These are phyloP conservation scores for Thelonectria discophora DNA, from an alignment of 2,329 filamentous ascomycete species.

Conservation along the genomic window DNA sequence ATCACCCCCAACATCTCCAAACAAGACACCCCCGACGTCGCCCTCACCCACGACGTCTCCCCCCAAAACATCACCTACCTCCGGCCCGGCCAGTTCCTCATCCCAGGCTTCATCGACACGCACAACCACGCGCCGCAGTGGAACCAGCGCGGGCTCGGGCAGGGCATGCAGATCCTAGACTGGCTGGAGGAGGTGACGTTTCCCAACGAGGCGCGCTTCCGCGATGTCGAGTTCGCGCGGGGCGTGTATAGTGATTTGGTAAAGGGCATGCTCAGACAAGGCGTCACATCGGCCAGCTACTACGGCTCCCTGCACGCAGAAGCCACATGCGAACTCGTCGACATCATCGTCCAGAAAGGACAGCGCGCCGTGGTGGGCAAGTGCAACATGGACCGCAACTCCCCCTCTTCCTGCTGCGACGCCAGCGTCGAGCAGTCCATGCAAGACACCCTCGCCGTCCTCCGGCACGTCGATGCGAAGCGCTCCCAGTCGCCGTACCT, in stretches of 20 bases:
- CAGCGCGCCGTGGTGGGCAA: constrained; percentile 70
- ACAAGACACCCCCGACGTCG: constrained; percentile 23
- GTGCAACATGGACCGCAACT: constrained; percentile 68
- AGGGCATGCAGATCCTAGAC: constrained; percentile 64
- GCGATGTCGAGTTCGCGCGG: constrained; percentile 61
- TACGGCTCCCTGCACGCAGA: constrained; percentile 65
- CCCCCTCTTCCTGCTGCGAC: constrained; percentile 64
- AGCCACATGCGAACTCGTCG: constrained; percentile 65
- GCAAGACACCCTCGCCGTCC: constrained; percentile 56
- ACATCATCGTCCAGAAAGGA: constrained; percentile 60
- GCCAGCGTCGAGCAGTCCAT: constrained; percentile 56
- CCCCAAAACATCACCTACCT: constrained; percentile 37
- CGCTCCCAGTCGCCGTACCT: constrained; percentile 57
- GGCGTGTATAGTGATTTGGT: constrained; percentile 62
- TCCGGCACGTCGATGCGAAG: constrained; percentile 56
- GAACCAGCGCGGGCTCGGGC: constrained; percentile 57
- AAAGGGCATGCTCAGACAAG: constrained; percentile 66
- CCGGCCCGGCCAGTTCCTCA: constrained; percentile 58
- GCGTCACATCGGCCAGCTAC: constrained; percentile 69
- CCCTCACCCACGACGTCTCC: constrained; percentile 25
- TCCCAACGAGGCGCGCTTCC: constrained; percentile 69
- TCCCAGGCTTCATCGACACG: constrained; percentile 71
- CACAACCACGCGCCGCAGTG: constrained; percentile 73
- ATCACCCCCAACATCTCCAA: constrained; percentile 29
- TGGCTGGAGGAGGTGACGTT: constrained; percentile 72